These are phyloP conservation scores for Pisolithus marmoratus DNA, from an alignment of 768 basidiomycete genomes.

Conservation along the genomic window DNA sequence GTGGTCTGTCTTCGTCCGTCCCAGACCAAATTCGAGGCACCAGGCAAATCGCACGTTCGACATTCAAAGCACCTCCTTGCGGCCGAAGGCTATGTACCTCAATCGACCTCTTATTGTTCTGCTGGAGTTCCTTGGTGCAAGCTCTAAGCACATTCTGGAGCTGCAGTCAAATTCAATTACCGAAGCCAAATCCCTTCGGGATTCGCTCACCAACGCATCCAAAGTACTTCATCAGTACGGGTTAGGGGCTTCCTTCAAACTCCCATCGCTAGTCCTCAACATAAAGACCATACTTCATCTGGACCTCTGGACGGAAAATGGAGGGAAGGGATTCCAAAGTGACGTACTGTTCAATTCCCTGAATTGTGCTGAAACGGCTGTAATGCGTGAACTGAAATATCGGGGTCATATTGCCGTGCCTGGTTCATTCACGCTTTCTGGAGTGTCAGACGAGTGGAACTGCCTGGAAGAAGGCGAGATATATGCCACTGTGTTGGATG, in stretches of 20 bases:
- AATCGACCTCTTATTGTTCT: slow-evolving; percentile 46
- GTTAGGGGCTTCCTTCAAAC: slow-evolving; percentile 39
- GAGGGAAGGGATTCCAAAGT: slow-evolving; percentile 15
- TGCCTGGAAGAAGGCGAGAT: slow-evolving; percentile 43
- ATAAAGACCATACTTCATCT: slow-evolving; percentile 28
- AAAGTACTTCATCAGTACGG: slow-evolving; percentile 39
- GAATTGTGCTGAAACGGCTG: slow-evolving; percentile 37
- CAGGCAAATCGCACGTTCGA: slow-evolving; percentile 35
- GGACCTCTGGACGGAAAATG: slow-evolving; percentile 18
- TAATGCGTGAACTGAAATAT: slow-evolving; percentile 47
- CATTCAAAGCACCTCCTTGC: slow-evolving; percentile 41
- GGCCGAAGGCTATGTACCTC: slow-evolving; percentile 39
- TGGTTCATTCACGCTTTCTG: slow-evolving; percentile 44
- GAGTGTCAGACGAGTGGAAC: slow-evolving; percentile 46
- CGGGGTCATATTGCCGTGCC: slow-evolving; percentile 47
- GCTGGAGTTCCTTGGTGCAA: slow-evolving; percentile 41
- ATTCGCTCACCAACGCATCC: slow-evolving; percentile 31
- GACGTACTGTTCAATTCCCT: slow-evolving; percentile 34
- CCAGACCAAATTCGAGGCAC: slow-evolving; percentile 44
- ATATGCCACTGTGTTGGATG: slow-evolving; percentile 37
- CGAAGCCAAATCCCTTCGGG: slow-evolving; percentile 30
- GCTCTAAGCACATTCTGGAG: slow-evolving; percentile 24
- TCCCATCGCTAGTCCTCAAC: slow-evolving; percentile 38
- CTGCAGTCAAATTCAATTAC: slow-evolving; percentile 35
- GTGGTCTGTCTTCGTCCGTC: slow-evolving; percentile 38